phyloP scores from a whole-genome alignment of 176 grass and related monocot species.

The Cenchrus purpureus region DNA sequence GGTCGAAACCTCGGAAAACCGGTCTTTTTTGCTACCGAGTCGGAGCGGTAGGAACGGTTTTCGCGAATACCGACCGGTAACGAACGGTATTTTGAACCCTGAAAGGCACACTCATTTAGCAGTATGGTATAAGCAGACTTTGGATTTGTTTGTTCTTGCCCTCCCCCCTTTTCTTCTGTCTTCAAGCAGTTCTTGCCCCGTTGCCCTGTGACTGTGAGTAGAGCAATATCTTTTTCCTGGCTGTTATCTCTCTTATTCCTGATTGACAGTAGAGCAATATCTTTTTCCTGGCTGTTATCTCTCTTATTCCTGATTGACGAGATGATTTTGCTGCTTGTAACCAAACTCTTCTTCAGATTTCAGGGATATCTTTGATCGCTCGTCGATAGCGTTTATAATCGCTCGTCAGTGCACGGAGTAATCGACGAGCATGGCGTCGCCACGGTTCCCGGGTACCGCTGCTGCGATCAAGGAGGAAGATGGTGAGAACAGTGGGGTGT shows the following conservation, averaged over 20 bases:
- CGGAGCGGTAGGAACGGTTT: no score
- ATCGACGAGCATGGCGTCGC: not conserved
- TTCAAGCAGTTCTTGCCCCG: not conserved
- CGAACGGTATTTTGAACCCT: no score
- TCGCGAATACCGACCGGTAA: no score
- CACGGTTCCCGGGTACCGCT: not conserved
- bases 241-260: not conserved
- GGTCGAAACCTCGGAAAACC: no score
- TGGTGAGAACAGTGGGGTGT: not conserved
- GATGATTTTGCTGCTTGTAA: not conserved
- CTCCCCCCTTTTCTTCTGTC: not conserved
- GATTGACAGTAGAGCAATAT: no score
- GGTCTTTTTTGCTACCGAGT: no score
- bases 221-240: not conserved
- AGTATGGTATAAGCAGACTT: no score
- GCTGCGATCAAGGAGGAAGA: slow-evolving; percentile 31
- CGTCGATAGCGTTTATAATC: not conserved
- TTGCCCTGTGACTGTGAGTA: not conserved
- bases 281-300: not conserved
- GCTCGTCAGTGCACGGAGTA: not conserved
- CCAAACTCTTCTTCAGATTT: not conserved
- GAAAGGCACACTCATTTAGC: no score
- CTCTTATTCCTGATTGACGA: not conserved
- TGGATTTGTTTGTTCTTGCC: not conserved
- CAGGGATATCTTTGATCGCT: not conserved